Conservation (phyloP, 148 eudicot species). For the Gaultheria prostrata region DNA sequence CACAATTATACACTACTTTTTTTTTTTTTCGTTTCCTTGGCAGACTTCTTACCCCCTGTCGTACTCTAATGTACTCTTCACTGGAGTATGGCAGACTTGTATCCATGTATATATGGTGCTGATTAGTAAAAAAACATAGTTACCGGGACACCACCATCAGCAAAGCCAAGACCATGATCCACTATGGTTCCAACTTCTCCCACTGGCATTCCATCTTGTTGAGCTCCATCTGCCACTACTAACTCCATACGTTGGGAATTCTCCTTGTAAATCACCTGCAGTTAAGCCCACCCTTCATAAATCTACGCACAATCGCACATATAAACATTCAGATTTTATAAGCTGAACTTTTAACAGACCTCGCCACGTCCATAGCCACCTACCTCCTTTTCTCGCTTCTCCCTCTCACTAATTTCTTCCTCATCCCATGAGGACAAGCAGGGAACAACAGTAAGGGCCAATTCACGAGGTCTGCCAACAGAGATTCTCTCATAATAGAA, state of each 20-base stretch:
- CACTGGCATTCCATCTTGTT: conserved; percentile 16
- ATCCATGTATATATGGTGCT: too few relatives aligned
- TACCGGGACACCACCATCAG: conserved; percentile 27
- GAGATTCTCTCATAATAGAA: conserved; percentile 48
- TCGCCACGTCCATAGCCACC: conserved; percentile 49
- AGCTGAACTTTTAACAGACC: conserved; percentile 21
- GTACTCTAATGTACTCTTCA: too few relatives aligned
- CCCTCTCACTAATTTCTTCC: conserved; percentile 46
- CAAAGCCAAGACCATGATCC: conserved; percentile 20
- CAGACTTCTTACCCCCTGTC: too few relatives aligned
- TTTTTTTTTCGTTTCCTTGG: not conserved
- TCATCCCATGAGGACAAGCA: conserved; percentile 44
- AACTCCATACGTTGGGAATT: conserved; percentile 33
- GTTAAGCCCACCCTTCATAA: not conserved
- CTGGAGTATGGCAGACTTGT: too few relatives aligned
- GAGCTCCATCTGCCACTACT: conserved; percentile 18
- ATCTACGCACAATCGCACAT: not conserved
- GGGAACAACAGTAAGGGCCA: conserved; percentile 29
- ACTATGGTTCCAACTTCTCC: conserved; percentile 15
- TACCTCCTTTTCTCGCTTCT: conserved; percentile 42
- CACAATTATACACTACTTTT: not conserved
- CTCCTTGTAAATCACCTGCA: conserved; percentile 41
- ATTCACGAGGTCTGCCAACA: conserved; percentile 31
- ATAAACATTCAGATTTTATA: not conserved
- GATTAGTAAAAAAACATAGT: not conserved